phyloP scores from a whole-genome alignment of 2,329 filamentous ascomycete genomes.

The Monilinia fructigena region DNA sequence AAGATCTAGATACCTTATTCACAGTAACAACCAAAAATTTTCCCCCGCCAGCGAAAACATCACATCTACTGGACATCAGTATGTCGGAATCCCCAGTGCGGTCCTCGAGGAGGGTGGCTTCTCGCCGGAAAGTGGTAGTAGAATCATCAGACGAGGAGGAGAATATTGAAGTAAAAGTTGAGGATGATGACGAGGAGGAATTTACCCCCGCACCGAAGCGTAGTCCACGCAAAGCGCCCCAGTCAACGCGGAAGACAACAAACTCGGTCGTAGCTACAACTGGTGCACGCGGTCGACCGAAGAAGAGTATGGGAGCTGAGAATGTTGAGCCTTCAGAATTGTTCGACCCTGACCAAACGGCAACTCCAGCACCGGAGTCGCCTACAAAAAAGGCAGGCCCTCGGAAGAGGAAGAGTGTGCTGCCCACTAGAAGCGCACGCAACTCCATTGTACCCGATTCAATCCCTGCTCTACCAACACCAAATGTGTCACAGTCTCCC shows the following conservation, averaged over 20 bases:
- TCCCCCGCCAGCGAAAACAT: conserved; percentile 23
- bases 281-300: conserved; percentile 44
- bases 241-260: conserved; percentile 50
- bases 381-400: conserved; percentile 57
- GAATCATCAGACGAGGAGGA: conserved; percentile 78
- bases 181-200: conserved; percentile 63
- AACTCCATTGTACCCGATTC: conserved; percentile 39
- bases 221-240: conserved; percentile 54
- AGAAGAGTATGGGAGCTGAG: conserved; percentile 43
- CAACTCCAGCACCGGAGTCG: conserved; percentile 50
- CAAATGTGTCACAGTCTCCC: conserved; percentile 56
- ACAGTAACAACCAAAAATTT: conserved; percentile 9
- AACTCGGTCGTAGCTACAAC: conserved; percentile 35
- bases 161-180: conserved; percentile 58
- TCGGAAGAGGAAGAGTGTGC: conserved; percentile 66
- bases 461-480: conserved; percentile 47
- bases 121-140: conserved; percentile 70
- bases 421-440: conserved; percentile 32
- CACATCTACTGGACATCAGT: background rate
- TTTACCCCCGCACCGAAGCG: conserved; percentile 66
- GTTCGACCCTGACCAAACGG: conserved; percentile 56
- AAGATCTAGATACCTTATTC: background rate
- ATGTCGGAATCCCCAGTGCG: conserved; percentile 46
- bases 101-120: conserved; percentile 57
- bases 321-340: conserved; percentile 60